Base-by-base conservation (phyloP, 2,329 filamentous ascomycete species). In the Epichloe hybrida region DNA sequence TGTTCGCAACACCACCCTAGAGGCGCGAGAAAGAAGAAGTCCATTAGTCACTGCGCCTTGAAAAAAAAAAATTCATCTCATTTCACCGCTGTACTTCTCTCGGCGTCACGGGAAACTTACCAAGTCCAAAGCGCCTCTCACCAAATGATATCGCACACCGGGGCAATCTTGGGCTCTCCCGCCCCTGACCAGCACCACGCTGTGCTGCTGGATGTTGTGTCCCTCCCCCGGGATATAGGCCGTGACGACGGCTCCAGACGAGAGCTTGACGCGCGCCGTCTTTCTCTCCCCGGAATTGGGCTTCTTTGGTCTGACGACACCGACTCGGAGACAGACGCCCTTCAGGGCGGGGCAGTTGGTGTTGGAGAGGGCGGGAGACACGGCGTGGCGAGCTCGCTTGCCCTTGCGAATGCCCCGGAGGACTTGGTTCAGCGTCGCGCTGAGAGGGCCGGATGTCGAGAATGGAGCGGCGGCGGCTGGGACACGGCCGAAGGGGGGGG, bases 181-280 rank as follows among this genome's bases (percentile, higher is more conserved):
- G 52, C 93, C 93, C 58, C 93, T 78, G n/a, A 98, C 90, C 58
- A 97, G 75, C 51, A 98, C 93, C 45, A 98, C 93, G 61, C 86
- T 94, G 75, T 98, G 94, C 77, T 97, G 93, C 76, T 97, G 91
- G 58, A 97, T 90, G 69, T 97, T 98, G 72, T 98, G 93, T 46
- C 93, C 91, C 79, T 97, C 91, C 49, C 49, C 93, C 93, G 36
- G 90, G 63, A 98, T 96, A 72, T 96, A 97, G 27, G 87, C 88
- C 53, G 88, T 95, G 55, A 98, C 76, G 53, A 94, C 79, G 64
- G 83, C 88, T 50, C 93, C 93, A 56, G 81, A 90, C 53, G 86
- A 93, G 65, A 98, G 73, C 59, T 90, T 77, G 20, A 98, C 84
- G 74, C 91, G 88, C 2, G 91, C 91, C 52, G 88, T 93, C 75